Base-by-base conservation (phyloP, 2,329 filamentous ascomycete species). In the Exserohilum rostratum region DNA sequence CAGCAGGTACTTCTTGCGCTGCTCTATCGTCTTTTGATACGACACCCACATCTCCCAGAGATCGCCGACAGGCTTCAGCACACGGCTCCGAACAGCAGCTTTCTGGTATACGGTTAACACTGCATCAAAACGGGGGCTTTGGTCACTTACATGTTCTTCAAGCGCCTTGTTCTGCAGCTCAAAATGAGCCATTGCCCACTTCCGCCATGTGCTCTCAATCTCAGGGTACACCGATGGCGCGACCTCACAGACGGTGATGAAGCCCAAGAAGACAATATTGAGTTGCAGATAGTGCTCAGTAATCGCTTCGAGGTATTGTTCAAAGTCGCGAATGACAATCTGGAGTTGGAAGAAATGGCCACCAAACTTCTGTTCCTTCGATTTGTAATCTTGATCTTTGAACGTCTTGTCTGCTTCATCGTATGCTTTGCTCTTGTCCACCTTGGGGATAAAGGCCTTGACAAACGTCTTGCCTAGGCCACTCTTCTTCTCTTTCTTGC, bases 291-390 rank as follows among this genome's bases (percentile, higher is more conserved):
- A 88, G 60, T 90, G 91, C n/a, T 84, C 85, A 7, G 89, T 86
- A 3, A 91, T 86, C 52, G 93, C 88, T n/a, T 89, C 85, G 4
- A 91, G 88, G 74, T 98, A 98, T 66, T 88, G 91, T 69, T 97
- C 91, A n/a, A 96, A 89, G 72, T 98, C 95, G 54, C 93, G 87
- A 68, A 96, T 87, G 37, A 97, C 91, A 34, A 99, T 90, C 70
- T 98, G 93, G 25, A 98, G 79, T 56, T 93, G 89, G 58, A 97
- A 88, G 74, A 92, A 97, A 72, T 97, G 93, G 58, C 96, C 91
- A 29, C 90, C 89, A 68, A 96, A 98, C 67, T 87, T 91, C 70
- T 96, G 90, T 56, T 93, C 87, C 25, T 95, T 79, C 61, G 89
- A 87, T 53, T 88, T 84, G 73, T 96, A 99, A 13, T 87, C 87